Percentiles rank a stretch among this genome's conserved stretches.
These are phyloP conservation scores for Plasmodium relictum DNA, from an alignment of 169 alveolate genomes.

Conservation along the genomic window DNA sequence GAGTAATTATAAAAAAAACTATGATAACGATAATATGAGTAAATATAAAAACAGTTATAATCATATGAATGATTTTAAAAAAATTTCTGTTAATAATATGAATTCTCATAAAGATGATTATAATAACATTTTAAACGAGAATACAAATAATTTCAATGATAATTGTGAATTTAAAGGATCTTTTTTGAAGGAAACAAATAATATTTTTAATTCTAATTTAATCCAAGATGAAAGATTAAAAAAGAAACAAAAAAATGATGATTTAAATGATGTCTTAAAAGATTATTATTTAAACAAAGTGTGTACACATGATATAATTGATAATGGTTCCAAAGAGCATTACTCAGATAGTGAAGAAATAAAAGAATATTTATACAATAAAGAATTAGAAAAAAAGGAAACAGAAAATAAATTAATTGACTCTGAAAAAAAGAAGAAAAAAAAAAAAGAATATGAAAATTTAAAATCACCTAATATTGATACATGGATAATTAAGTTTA, in stretches of 20 bases:
- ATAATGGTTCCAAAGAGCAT: constrained; percentile 29
- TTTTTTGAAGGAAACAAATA: not conserved
- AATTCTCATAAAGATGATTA: not conserved
- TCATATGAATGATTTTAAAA: not conserved
- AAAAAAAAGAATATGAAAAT: constrained; percentile 56
- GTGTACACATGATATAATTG: constrained; percentile 57
- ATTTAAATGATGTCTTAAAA: constrained; percentile 25
- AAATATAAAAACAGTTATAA: not conserved
- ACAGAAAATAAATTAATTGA: constrained; percentile 42
- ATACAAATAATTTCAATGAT: not conserved
- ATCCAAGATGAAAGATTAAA: constrained; percentile 12
- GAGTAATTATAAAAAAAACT: too few species aligned
- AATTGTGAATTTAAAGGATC: not conserved
- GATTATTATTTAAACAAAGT: constrained; percentile 45
- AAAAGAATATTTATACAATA: constrained; percentile 37
- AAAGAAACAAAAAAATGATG: constrained; percentile 10
- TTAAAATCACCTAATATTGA: constrained; percentile 43
- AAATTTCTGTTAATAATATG: not conserved
- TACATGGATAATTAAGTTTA: constrained; percentile 79
- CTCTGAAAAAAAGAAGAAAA: constrained; percentile 32
- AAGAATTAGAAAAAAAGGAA: constrained; percentile 38
- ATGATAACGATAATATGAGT: too few species aligned
- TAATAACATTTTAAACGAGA: not conserved
- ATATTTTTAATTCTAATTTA: not conserved
- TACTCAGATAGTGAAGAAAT: constrained; percentile 59